Evolutionary conservation across 495 filamentous ascomycete genomes (phyloP), one percentile per base, ranked within the genome.

Genomic region (Xylaria cubensis): DNA sequence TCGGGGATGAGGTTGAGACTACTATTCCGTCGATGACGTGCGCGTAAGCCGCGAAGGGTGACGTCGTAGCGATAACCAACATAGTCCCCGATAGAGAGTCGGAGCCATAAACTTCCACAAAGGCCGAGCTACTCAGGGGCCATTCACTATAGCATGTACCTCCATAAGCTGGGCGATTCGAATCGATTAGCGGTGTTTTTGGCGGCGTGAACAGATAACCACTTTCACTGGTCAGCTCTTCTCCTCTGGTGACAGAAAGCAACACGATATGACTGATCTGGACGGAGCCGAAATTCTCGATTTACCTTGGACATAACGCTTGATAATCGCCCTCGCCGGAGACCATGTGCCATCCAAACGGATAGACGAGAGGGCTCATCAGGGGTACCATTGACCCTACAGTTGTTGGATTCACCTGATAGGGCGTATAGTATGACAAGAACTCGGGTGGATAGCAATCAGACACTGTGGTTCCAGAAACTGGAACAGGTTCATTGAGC

Each of bases 391-490:
- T 41, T 67, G 44, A 75, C 53, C 41, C 75, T 39, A 48, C 73
- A 29, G 17, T 67, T 63, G 58, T 53, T 32, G 69, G 44, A 55
- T 71, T 64, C 17, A 53, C 13, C 44, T 64, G 59, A 29, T 64
- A 71, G 0, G 58, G 42, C 46, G 42, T 53, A 50, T 71, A 71
- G 34, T 71, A 63, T 58, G 63, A n/a, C 44, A 76, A 61, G 62
- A 73, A 77, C 71, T 79, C 75, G 59, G 67, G 67, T 58, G 77
- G 75, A 72, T 79, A 79, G 58, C 77, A 79, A 21, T 67, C 73
- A 1, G 68, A 62, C 6, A 79, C 13, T 12, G 75, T 77, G 4
- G 69, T 74, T 6, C 73, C 75, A 3, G 77, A 67, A 66, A 77
- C 77, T 1, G 77, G 77, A 6, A 77, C 44, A 3, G 74, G 73